These are phyloP conservation scores for Hirsutella thompsonii DNA, from an alignment of 2,329 filamentous ascomycete genomes.

Conservation along the genomic window DNA sequence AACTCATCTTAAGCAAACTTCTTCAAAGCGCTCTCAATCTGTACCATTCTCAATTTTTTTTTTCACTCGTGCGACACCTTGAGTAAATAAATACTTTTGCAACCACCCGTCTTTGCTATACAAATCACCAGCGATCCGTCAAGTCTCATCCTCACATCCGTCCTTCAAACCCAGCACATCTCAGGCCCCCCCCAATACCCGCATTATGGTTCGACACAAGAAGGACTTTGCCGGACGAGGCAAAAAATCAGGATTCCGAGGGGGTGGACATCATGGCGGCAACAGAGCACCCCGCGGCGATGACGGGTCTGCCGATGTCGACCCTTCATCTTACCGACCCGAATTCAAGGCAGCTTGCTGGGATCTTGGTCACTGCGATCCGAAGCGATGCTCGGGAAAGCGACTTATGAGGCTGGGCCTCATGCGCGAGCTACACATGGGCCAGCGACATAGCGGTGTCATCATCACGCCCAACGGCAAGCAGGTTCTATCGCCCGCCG, in stretches of 20 bases:
- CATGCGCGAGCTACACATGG: slow-evolving; percentile 85
- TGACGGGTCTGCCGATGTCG: slow-evolving; percentile 13
- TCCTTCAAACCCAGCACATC: neutral
- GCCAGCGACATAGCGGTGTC: slow-evolving; percentile 83
- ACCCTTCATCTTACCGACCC: slow-evolving; percentile 23
- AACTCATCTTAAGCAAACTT: neutral
- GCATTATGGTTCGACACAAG: slow-evolving; percentile 81
- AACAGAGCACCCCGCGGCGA: slow-evolving; percentile 20
- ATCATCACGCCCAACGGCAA: slow-evolving; percentile 95
- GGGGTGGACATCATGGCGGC: slow-evolving; percentile 31
- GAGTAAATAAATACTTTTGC: too few relatives aligned
- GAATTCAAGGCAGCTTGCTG: slow-evolving; percentile 89
- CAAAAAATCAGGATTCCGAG: slow-evolving; percentile 52
- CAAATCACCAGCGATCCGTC: too few relatives aligned
- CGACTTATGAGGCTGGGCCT: slow-evolving; percentile 81
- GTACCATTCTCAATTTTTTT: too few relatives aligned
- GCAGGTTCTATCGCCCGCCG: slow-evolving; percentile 68
- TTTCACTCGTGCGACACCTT: too few relatives aligned
- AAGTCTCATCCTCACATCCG: too few relatives aligned
- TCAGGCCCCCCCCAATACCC: neutral
- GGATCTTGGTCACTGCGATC: slow-evolving; percentile 96
- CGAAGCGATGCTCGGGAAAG: slow-evolving; percentile 93
- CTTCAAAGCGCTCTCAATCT: too few relatives aligned
- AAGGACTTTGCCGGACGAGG: slow-evolving; percentile 68
- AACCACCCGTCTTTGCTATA: too few relatives aligned